phyloP scores from a whole-genome alignment of 345 rosid genomes.

The Lepidium didymum region DNA sequence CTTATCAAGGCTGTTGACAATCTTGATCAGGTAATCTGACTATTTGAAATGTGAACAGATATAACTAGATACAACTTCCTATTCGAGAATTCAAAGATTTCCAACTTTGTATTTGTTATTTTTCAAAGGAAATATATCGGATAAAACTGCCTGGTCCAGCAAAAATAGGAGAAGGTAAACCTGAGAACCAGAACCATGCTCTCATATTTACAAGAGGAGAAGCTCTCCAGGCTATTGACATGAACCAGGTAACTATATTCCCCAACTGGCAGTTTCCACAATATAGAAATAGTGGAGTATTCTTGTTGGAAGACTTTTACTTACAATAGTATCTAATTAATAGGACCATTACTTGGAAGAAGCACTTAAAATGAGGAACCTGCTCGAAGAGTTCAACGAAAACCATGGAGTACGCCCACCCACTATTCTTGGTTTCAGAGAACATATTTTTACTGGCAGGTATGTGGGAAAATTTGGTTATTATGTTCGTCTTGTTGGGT shows the following conservation, averaged over 20 bases:
- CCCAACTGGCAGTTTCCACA: background rate
- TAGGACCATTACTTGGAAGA: constrained; percentile 99
- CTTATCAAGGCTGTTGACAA: constrained; percentile 81
- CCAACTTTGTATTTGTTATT: constrained; percentile 1
- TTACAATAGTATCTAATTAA: constrained; percentile 5
- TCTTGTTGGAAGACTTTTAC: constrained; percentile 8
- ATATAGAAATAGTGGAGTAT: background rate
- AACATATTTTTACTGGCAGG: constrained; percentile 99
- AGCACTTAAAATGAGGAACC: constrained; percentile 95
- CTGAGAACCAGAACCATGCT: constrained; percentile 97
- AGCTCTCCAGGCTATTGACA: constrained; percentile 96
- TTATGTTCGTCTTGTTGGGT: background rate
- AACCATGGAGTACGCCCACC: constrained; percentile 95
- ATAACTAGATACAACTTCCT: background rate
- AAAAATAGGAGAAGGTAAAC: constrained; percentile 95
- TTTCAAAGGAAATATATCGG: constrained; percentile 79
- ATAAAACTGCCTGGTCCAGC: constrained; percentile 86
- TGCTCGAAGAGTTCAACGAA: constrained; percentile 90
- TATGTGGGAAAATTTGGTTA: constrained; percentile 18
- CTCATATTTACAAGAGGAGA: constrained; percentile 87
- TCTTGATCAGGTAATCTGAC: constrained; percentile 74
- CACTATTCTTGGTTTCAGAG: constrained; percentile 89
- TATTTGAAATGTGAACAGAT: background rate
- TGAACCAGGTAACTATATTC: constrained; percentile 66
- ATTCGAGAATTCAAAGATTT: background rate